phyloP scores from a whole-genome alignment of 2,329 filamentous ascomycete species.

The Colletotrichum gloeosporioides region DNA sequence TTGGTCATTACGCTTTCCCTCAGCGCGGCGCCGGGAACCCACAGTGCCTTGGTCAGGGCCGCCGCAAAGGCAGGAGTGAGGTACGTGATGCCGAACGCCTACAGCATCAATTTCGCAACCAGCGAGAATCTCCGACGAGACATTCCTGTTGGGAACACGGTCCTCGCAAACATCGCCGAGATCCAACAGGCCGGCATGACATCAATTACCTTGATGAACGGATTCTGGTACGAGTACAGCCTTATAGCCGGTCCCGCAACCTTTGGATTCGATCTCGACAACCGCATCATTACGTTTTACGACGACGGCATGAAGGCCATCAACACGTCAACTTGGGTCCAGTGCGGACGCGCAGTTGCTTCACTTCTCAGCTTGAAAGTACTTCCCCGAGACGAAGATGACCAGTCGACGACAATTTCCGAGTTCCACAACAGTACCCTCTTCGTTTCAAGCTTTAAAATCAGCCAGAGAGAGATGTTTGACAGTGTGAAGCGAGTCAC shows the following conservation, averaged over 20 bases:
- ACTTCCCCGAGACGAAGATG: neutral
- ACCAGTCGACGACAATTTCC: neutral
- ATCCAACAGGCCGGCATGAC: neutral
- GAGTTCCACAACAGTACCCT: constrained; percentile 50
- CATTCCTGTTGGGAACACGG: constrained; percentile 36
- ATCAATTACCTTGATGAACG: constrained; percentile 40
- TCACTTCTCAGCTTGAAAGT: constrained; percentile 44
- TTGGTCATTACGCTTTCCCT: constrained; percentile 55
- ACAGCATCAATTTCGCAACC: constrained; percentile 26
- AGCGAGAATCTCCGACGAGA: constrained; percentile 20
- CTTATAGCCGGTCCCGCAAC: constrained; percentile 34
- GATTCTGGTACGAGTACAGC: constrained; percentile 61
- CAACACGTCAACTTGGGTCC: constrained; percentile 63
- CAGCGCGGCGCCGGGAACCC: constrained; percentile 39
- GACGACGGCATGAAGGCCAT: constrained; percentile 63
- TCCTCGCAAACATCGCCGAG: constrained; percentile 30
- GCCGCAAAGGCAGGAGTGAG: constrained; percentile 55
- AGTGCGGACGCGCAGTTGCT: constrained; percentile 49
- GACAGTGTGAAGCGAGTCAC: constrained; percentile 63
- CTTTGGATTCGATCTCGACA: constrained; percentile 56
- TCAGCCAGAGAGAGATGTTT: constrained; percentile 70
- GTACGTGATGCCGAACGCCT: constrained; percentile 58
- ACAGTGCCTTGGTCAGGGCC: constrained; percentile 51
- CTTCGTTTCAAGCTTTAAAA: constrained; percentile 59
- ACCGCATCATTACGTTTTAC: constrained; percentile 46